Base-by-base conservation (phyloP, 2,329 filamentous ascomycete genomes). In the Aspergillus calidoustus region DNA sequence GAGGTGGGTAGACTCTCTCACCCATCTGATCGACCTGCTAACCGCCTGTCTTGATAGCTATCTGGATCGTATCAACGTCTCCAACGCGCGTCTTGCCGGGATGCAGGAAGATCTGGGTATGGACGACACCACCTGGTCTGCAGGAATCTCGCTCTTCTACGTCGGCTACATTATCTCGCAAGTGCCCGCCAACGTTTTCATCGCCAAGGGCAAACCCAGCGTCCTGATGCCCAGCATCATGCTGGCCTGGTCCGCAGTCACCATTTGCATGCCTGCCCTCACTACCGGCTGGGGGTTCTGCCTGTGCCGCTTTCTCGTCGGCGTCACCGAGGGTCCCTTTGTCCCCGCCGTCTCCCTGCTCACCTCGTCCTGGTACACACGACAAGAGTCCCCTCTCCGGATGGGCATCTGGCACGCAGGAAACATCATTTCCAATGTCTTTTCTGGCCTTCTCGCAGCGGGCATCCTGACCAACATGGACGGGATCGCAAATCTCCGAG, bases 101-200 rank as follows among this genome's bases (percentile, higher is more conserved):
- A 64, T 64, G 62, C 62, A 64, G 22, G 51, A 50, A 1, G 62
- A 64, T 38, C 41, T 64, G 4, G 48, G 61, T 51, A 64, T 64
- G 62, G 43, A 54, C 11, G 62, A 64, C 31, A 61, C 59, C 1
- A 50, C 51, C 44, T 64, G 62, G 62, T 64, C 62, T 7, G 62
- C 59, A 0, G 62, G 62, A 3, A 62, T 61, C 23, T 66, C 57
- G 7, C 57, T 63, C 6, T 63, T 63, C 57, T 63, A 60, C 22
- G 61, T 63, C 13, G 61, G 61, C 4, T 63, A 63, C 22, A 63
- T 63, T 30, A 63, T 60, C 22, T 63, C 61, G 4, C 61, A 63
- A 15, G 57, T 63, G 1, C 61, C 57, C 3, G 61, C 57, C 3
- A 63, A 57, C 41, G 57, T 60, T 15, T 11, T 60, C 17, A 63